Conservation (phyloP, 306 rosid genomes). For the Rubus parviflorus region DNA sequence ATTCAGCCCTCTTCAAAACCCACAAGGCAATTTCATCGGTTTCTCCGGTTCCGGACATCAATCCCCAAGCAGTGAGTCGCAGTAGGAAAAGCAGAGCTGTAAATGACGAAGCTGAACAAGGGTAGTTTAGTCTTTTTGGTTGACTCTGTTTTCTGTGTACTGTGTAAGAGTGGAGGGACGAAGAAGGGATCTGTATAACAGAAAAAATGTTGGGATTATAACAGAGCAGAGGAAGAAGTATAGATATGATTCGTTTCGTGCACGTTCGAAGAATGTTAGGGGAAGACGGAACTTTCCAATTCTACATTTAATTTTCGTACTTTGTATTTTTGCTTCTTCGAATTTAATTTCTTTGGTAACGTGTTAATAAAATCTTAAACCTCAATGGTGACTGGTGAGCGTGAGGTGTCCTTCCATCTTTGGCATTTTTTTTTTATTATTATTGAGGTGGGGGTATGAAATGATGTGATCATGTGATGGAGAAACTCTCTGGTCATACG, state of each 20-base stretch:
- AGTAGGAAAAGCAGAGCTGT: conserved; percentile 19
- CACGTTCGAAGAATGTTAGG: neutral
- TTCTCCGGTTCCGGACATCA: conserved; percentile 24
- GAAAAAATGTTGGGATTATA: conserved; percentile 15
- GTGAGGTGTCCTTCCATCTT: neutral
- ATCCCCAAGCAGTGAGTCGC: conserved; percentile 12
- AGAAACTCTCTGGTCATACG: neutral
- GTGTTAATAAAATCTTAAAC: neutral
- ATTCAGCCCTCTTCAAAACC: conserved; percentile 5
- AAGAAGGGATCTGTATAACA: conserved; percentile 23
- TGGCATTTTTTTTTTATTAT: neutral
- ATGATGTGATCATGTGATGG: neutral
- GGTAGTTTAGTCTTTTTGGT: conserved; percentile 33
- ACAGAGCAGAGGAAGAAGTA: neutral
- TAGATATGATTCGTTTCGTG: conserved; percentile 43
- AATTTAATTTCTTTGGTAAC: neutral
- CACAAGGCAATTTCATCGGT: conserved; percentile 25
- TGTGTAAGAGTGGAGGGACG: conserved; percentile 9
- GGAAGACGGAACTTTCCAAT: conserved; percentile 17
- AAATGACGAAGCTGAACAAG: neutral
- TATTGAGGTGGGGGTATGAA: neutral
- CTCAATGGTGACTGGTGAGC: neutral
- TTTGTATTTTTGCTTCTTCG: neutral
- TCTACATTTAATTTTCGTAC: neutral
- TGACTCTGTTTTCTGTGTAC: conserved; percentile 8